Evolutionary conservation across 768 basidiomycete species (phyloP), one percentile per base, ranked within the genome.

Genomic region (Trametes cinnabarina): DNA sequence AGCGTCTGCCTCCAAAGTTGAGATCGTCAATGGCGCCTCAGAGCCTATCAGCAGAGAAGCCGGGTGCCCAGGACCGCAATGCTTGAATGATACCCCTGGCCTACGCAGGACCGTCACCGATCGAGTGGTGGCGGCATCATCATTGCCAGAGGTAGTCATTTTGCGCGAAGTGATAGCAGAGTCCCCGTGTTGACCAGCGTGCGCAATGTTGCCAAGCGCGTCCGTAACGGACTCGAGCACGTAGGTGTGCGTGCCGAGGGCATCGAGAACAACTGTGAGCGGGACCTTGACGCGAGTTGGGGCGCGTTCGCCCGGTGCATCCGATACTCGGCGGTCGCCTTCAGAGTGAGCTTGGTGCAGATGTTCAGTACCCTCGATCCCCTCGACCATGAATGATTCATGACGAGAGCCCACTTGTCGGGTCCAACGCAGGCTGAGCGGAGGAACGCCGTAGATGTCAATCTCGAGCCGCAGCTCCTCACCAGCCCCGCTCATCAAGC

Each of bases 151-250:
- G 23, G 47, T 4, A 6, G 41, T 11, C 62, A 54, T n/a, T 66
- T 56, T 22, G 72, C 77, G 51, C 69, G 72, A 30, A 71, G 73
- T 30, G 81, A 76, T 26, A 69, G 30, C 12, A 2, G 57, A 26
- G 4, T 41, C 34, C 1, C 32, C 22, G 20, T 47, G 48, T 26
- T 58, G 42, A 1, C 62, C 65, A 26, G 68, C 66, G 10, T 57
- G 55, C n/a, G 91, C 77, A 11, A 82, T 68, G 66, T 98, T 97
- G 15, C 92, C 92, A 50, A 88, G 75, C 14, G 86, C 83, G 66
- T 97, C 95, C n/a, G 82, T 81, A 23, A 98, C 82, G 64, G 87
- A 85, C 65, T 95, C 89, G 23, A 97, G 77, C 11, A 82, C 79
- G 66, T 91, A 93, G 2, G 83, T 73, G 68, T 92, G 85, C 37